A percentile compares a stretch with the other conserved stretches of the same genome.
Conservation (phyloP, 2,329 filamentous ascomycete genomes). For the Coniochaeta pulveracea region DNA sequence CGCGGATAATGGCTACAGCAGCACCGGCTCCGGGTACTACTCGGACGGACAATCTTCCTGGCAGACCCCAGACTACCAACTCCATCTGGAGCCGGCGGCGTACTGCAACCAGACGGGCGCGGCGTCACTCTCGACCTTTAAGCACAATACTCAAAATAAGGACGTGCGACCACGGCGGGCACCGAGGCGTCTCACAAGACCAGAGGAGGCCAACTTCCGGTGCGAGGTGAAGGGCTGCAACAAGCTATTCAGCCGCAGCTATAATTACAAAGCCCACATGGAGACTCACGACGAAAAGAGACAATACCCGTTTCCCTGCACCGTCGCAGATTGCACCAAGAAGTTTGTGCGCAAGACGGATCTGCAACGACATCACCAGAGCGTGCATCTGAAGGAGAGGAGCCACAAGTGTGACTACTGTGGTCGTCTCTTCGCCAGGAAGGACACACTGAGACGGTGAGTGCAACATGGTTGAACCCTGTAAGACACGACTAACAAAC, state of each 20-base stretch:
- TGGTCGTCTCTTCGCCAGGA: slow-evolving; percentile 60
- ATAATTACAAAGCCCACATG: slow-evolving; percentile 81
- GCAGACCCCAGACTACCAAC: slow-evolving; percentile 25
- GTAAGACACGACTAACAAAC: slow-evolving; percentile 5
- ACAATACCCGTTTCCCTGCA: slow-evolving; percentile 60
- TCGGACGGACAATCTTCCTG: slow-evolving; percentile 26
- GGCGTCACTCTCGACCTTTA: slow-evolving; percentile 12
- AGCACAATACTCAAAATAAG: slow-evolving; percentile 15
- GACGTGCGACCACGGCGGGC: slow-evolving; percentile 21
- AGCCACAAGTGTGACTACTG: slow-evolving; percentile 64
- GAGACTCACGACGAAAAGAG: slow-evolving; percentile 70
- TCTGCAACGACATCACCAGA: slow-evolving; percentile 49
- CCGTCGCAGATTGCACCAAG: slow-evolving; percentile 53
- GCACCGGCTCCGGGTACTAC: slow-evolving; percentile 23
- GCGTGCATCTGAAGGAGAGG: slow-evolving; percentile 63
- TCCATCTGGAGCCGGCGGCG: slow-evolving; percentile 18
- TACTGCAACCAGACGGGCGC: slow-evolving; percentile 17
- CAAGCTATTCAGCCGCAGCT: slow-evolving; percentile 69
- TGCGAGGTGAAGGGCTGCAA: slow-evolving; percentile 62
- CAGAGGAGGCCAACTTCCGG: slow-evolving; percentile 58
- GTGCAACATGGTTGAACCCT: slow-evolving; percentile 10
- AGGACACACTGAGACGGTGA: slow-evolving; percentile 73
- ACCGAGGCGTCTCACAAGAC: slow-evolving; percentile 45
- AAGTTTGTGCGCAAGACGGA: slow-evolving; percentile 78
- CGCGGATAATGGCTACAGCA: slow-evolving; percentile 15